Percentiles rank a stretch among this genome's conserved stretches.
phyloP scores from a whole-genome alignment of 2,329 filamentous ascomycete genomes.

The Sporothrix schenckii region DNA sequence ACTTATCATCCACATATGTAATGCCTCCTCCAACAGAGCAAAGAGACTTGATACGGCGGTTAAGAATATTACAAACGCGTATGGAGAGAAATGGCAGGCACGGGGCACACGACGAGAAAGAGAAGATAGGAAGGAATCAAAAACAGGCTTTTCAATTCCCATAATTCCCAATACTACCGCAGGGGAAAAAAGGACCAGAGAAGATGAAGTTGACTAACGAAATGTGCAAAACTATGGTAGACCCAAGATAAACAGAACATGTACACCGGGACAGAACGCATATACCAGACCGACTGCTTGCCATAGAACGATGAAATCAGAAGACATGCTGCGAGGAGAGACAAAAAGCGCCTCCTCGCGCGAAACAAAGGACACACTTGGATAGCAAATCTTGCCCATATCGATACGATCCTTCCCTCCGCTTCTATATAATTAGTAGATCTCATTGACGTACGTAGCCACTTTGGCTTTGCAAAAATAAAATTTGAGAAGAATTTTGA shows the following conservation, averaged over 20 bases:
- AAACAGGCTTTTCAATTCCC: background rate
- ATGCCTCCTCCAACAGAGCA: background rate
- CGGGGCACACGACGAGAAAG: background rate
- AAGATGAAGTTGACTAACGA: background rate
- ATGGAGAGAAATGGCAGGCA: background rate
- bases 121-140: background rate
- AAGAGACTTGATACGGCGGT: background rate
- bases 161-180: background rate
- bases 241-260: conserved; percentile 5
- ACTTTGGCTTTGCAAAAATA: background rate
- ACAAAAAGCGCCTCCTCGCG: background rate
- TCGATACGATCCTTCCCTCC: background rate
- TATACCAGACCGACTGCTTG: conserved; percentile 5
- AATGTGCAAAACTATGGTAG: background rate
- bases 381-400: background rate
- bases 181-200: background rate
- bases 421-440: conserved; percentile 23
- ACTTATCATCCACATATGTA: no score
- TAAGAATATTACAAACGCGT: background rate
- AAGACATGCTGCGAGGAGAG: background rate
- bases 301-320: background rate
- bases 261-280: conserved; percentile 11
- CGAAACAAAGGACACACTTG: background rate
- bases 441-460: conserved; percentile 20
- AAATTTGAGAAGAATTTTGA: background rate